Evolutionary conservation across 495 filamentous ascomycete species (phyloP), one percentile per base, ranked within the genome.

Genomic region (Penicillium lagena): DNA sequence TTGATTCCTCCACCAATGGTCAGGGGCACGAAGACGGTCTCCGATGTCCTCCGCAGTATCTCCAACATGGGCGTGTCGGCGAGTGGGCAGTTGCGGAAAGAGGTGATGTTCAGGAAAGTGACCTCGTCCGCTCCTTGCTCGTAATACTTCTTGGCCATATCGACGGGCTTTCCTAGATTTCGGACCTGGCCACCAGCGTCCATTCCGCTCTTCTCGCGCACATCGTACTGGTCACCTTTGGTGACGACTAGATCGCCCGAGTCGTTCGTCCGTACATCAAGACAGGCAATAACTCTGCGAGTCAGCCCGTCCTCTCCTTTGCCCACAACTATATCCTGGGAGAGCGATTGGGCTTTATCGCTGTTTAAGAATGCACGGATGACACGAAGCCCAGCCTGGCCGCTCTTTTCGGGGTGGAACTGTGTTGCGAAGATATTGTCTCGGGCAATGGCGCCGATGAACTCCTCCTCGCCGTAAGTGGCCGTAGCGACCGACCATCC

Each of bases 171-270:
- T 49, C 93, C 93, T 1, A 98, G 69, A 59, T 97, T 98, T 43
- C 93, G 78, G 29, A 98, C 93, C 42, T 81, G 75, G 14, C 89
- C 82, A 39, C 76, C 80, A n/a, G 69, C 66, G 8, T 72, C 57
- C 13, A 66, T 58, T 9, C 64, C 70, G 42, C 62, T 71, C 66
- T 95, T 95, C 58, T 96, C 93, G n/a, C 93, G 85, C n/a, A 98
- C 93, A 56, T 98, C 93, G 66, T 98, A 98, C 57, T 97, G 93
- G 60, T 98, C 93, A 8, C 93, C 93, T 67, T 98, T 98, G 6
- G 93, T 98, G 12, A 98, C 93, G 0, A 98, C 94, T 12, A 98
- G 68, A 63, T 97, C 94, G 6, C 94, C 94, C 38, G 85, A 72
- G 61, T 98, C 94, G 60, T 98, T 97, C n/a, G 93, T 80, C 8